Evolutionary conservation across 2,329 filamentous ascomycete species (phyloP).

Genomic region (Aureobasidium lini): DNA sequence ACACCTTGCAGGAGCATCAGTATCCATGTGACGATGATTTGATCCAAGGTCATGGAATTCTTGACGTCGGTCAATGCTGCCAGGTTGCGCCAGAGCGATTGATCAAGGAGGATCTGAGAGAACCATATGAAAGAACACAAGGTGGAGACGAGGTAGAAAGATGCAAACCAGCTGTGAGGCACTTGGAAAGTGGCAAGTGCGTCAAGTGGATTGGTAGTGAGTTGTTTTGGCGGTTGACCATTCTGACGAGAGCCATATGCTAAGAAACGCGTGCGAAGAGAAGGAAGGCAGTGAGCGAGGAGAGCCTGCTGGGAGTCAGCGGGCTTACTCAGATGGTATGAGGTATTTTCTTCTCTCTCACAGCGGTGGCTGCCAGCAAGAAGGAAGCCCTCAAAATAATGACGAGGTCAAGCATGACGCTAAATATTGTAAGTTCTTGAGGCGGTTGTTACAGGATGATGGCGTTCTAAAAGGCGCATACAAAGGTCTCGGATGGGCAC

Average conservation of each 20-base stretch:
- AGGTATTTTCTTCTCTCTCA: slow-evolving; percentile 2
- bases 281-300: slow-evolving; percentile 42
- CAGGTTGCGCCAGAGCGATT: slow-evolving; percentile 44
- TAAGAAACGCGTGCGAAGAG: slow-evolving; percentile 49
- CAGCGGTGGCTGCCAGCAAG: slow-evolving; percentile 13
- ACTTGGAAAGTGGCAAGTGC: slow-evolving; percentile 52
- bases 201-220: slow-evolving; percentile 30
- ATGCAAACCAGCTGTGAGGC: slow-evolving; percentile 81
- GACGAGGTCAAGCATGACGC: slow-evolving; percentile 11
- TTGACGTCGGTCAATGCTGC: slow-evolving; percentile 26
- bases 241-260: slow-evolving; percentile 49
- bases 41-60: slow-evolving; percentile 50
- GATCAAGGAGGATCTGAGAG: slow-evolving; percentile 51
- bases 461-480: not conserved
- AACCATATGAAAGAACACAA: slow-evolving; percentile 67
- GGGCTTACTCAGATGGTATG: not conserved
- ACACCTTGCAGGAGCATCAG: slow-evolving; percentile 69
- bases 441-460: not conserved
- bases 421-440: slow-evolving; percentile 3
- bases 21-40: slow-evolving; percentile 59
- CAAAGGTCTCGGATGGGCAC: not conserved
- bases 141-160: slow-evolving; percentile 75
- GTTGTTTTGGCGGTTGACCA: slow-evolving; percentile 1
- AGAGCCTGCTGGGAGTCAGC: slow-evolving; percentile 35
- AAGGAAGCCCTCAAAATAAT: slow-evolving; percentile 13